phyloP scores from a whole-genome alignment of 1,284 basidiomycete species.

The Ceratobasidium sp. region DNA sequence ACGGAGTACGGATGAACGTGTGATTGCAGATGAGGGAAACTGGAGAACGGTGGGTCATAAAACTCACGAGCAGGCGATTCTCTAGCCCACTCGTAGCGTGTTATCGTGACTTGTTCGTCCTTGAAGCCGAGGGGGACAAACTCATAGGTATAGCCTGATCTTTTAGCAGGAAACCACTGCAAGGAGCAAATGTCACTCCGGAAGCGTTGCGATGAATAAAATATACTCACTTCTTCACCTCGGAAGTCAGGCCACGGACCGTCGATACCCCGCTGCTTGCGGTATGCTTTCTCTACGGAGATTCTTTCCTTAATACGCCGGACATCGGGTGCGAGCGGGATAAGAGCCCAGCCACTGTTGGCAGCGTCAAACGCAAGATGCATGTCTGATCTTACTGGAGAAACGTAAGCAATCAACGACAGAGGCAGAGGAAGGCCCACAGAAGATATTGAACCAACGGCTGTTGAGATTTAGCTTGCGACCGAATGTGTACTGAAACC shows the following conservation, averaged over 20 bases:
- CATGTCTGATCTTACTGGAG: background rate
- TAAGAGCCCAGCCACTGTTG: background rate
- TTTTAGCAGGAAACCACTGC: background rate
- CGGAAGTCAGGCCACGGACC: conserved; percentile 1
- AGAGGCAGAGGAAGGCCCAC: background rate
- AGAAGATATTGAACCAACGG: background rate
- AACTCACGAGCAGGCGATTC: background rate
- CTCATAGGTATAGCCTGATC: background rate
- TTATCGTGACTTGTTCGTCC: background rate
- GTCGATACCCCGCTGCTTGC: background rate
- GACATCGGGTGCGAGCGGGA: background rate
- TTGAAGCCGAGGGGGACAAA: background rate
- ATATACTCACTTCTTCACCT: background rate
- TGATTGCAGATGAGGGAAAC: background rate
- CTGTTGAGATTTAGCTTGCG: background rate
- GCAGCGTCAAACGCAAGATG: background rate
- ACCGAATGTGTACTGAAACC: conserved; percentile 1
- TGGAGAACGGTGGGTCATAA: background rate
- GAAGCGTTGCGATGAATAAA: background rate
- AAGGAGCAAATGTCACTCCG: background rate
- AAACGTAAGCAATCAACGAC: background rate
- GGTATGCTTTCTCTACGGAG: background rate
- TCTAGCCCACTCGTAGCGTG: background rate
- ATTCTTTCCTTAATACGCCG: background rate
- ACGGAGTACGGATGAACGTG: conserved; percentile 10